Percentiles rank a stretch among this genome's conserved stretches.
phyloP scores from a whole-genome alignment of 805 yeast species.

The Metschnikowia hibisci region DNA sequence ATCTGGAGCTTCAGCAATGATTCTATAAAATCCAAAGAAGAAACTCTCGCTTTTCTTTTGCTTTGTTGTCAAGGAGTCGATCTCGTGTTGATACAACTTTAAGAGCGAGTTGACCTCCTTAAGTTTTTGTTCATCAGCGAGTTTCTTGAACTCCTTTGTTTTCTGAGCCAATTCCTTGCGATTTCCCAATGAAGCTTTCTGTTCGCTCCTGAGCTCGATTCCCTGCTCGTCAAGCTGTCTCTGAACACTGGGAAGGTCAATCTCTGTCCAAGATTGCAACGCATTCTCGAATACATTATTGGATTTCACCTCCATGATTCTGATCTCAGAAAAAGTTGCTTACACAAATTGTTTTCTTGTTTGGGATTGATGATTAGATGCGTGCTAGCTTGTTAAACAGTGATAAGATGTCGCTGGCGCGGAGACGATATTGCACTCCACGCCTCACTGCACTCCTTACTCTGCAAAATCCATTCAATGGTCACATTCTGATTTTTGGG shows the following conservation, averaged over 20 bases:
- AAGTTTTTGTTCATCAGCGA: conserved; percentile 64
- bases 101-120: conserved; percentile 62
- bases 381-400: no score
- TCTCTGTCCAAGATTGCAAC: conserved; percentile 68
- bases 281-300: conserved; percentile 35
- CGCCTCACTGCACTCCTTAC: no score
- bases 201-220: conserved; percentile 64
- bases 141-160: conserved; percentile 82
- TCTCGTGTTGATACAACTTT: conserved; percentile 79
- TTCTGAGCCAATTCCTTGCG: conserved; percentile 75
- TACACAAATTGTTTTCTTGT: no score
- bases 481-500: no score
- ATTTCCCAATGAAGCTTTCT: conserved; percentile 59
- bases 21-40: conserved; percentile 70
- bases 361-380: no score
- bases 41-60: conserved; percentile 69
- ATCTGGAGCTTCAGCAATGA: conserved; percentile 87
- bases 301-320: conserved; percentile 3
- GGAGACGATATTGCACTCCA: no score
- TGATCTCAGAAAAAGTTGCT: background rate
- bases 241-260: conserved; percentile 69
- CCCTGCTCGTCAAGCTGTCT: conserved; percentile 71
- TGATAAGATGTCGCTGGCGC: no score
- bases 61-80: conserved; percentile 75
- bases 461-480: no score